phyloP scores from a whole-genome alignment of 495 filamentous ascomycete species.

The Xylaria telfairii region DNA sequence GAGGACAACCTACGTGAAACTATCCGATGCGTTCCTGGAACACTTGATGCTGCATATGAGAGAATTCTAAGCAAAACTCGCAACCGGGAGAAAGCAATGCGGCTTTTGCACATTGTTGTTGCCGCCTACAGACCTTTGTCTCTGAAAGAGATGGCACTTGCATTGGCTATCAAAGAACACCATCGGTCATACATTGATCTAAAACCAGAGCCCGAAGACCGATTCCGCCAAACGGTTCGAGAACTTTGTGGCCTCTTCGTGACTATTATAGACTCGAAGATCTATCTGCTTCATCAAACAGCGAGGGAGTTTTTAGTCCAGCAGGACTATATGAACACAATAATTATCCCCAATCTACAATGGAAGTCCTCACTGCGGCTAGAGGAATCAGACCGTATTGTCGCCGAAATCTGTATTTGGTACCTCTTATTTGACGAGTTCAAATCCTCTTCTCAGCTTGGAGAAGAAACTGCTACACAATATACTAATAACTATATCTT shows the following conservation, averaged over 20 bases:
- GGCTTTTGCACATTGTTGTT: constrained; percentile 47
- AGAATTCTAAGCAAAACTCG: constrained; percentile 41
- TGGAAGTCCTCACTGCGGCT: constrained; percentile 32
- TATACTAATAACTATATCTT: background rate
- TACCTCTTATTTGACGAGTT: constrained; percentile 33
- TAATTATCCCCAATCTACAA: constrained; percentile 13
- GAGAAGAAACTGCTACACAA: background rate
- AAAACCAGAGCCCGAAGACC: constrained; percentile 29
- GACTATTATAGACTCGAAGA: constrained; percentile 39
- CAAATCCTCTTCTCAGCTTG: background rate
- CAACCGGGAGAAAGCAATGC: constrained; percentile 36
- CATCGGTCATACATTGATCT: constrained; percentile 26
- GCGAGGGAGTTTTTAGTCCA: constrained; percentile 47
- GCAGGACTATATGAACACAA: background rate
- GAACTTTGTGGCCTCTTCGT: constrained; percentile 51
- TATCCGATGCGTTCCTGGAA: constrained; percentile 38
- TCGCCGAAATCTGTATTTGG: constrained; percentile 42
- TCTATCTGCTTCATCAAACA: constrained; percentile 54
- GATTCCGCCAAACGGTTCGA: constrained; percentile 36
- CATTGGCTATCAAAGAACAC: constrained; percentile 38
- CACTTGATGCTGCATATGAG: constrained; percentile 50
- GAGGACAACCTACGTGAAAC: constrained; percentile 26
- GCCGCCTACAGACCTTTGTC: constrained; percentile 46
- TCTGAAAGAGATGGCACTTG: constrained; percentile 47
- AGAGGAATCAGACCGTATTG: constrained; percentile 38